phyloP scores from a whole-genome alignment of 257 asterid species.

The Capsicum baccatum region DNA sequence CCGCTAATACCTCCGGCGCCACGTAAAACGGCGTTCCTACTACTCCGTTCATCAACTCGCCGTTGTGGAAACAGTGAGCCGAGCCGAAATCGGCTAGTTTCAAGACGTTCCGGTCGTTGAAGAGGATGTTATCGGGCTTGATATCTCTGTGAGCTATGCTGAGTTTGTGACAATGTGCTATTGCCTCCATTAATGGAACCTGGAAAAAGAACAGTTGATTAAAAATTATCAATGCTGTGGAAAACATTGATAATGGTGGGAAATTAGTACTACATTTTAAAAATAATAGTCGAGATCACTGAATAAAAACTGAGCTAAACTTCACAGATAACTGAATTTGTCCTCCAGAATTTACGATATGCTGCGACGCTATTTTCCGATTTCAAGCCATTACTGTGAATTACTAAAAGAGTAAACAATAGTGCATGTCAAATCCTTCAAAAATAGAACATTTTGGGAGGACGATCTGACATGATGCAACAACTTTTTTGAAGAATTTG shows the following conservation, averaged over 20 bases:
- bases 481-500: too few relatives aligned
- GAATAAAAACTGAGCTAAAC: background rate
- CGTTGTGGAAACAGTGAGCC: slow-evolving; percentile 56
- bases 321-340: background rate
- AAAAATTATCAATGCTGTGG: background rate
- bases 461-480: too few relatives aligned
- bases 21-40: slow-evolving; percentile 53
- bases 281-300: background rate
- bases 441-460: too few relatives aligned
- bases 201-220: slow-evolving; percentile 17
- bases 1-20: slow-evolving; percentile 45
- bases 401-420: too few relatives aligned
- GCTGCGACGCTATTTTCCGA: background rate
- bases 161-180: slow-evolving; percentile 68
- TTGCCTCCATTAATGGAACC: slow-evolving; percentile 75
- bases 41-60: slow-evolving; percentile 41
- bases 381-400: background rate
- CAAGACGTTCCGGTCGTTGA: slow-evolving; percentile 54
- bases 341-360: background rate
- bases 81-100: slow-evolving; percentile 86
- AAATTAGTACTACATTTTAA: background rate
- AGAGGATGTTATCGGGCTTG: slow-evolving; percentile 76
- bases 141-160: slow-evolving; percentile 85
- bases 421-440: too few relatives aligned
- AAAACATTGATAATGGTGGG: background rate